Conservation (phyloP, 179 eudicot genomes). For the Gypsophila paniculata region DNA sequence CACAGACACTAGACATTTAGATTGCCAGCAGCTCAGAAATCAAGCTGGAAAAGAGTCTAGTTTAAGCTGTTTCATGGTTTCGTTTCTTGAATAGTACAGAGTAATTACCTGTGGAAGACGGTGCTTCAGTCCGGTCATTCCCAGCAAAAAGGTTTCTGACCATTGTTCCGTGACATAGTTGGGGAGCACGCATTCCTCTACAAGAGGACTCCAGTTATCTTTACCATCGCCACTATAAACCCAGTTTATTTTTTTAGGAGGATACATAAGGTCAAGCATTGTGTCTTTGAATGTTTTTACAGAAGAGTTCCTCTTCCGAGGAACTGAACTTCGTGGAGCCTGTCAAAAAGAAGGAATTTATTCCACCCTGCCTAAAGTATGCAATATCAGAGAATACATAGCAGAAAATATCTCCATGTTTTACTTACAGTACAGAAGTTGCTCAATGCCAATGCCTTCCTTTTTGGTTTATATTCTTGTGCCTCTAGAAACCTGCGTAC, state of each 20-base stretch:
- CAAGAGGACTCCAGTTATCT: conserved; percentile 60
- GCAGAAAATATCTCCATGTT: background rate
- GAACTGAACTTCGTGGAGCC: conserved; percentile 32
- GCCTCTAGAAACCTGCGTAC: conserved; percentile 35
- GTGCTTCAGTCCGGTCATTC: conserved; percentile 42
- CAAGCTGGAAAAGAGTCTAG: background rate
- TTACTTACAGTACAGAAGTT: conserved; percentile 41
- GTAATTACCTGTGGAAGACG: conserved; percentile 30
- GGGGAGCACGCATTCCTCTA: conserved; percentile 49
- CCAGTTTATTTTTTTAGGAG: conserved; percentile 69
- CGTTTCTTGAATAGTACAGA: background rate
- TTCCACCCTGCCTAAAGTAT: conserved; percentile 3
- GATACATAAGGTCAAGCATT: conserved; percentile 32
- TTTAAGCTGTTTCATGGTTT: background rate
- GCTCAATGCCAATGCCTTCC: conserved; percentile 36
- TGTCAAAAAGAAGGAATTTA: background rate
- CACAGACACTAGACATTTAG: background rate
- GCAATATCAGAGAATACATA: background rate
- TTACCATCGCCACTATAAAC: conserved; percentile 51
- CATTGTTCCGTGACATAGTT: conserved; percentile 64
- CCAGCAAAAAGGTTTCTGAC: conserved; percentile 50
- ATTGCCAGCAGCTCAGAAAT: no score
- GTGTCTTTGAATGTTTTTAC: conserved; percentile 29
- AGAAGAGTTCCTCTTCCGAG: conserved; percentile 35
- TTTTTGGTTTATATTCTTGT: conserved; percentile 19